Evolutionary conservation across 2,329 filamentous ascomycete species (phyloP).

Genomic region (Hymenoscyphus scutula): DNA sequence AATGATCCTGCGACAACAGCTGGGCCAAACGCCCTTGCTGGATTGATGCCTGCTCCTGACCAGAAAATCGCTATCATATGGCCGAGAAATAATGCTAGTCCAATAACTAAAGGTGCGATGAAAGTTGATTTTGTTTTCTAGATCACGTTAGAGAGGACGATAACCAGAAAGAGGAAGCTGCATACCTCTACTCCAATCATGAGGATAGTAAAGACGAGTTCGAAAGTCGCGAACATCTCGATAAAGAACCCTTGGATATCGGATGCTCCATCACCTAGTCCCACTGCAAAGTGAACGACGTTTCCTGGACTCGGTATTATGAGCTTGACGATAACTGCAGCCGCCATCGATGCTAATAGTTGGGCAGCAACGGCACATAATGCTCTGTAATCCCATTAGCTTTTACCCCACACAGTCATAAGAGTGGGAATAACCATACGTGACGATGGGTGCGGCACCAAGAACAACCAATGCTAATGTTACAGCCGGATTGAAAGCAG

Average conservation of each 20-base stretch:
- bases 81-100: constrained; percentile 45
- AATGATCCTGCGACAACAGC: constrained; percentile 44
- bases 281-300: constrained; percentile 12
- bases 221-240: constrained; percentile 5
- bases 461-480: constrained; percentile 38
- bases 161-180: background rate
- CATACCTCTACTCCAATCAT: constrained; percentile 21
- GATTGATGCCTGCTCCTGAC: constrained; percentile 48
- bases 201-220: constrained; percentile 7
- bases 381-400: background rate
- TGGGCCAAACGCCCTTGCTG: constrained; percentile 47
- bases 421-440: constrained; percentile 25
- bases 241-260: constrained; percentile 9
- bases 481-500: constrained; percentile 47
- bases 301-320: constrained; percentile 35
- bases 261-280: constrained; percentile 11
- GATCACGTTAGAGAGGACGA: background rate
- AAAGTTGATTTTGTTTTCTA: constrained; percentile 46
- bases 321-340: constrained; percentile 39
- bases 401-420: background rate
- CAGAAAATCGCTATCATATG: constrained; percentile 42
- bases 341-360: constrained; percentile 33
- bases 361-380: constrained; percentile 1
- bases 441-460: constrained; percentile 32
- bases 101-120: constrained; percentile 48